Evolutionary conservation across 352 stramenopile species (phyloP).

Genomic region (Pythium vanterpoolii): DNA sequence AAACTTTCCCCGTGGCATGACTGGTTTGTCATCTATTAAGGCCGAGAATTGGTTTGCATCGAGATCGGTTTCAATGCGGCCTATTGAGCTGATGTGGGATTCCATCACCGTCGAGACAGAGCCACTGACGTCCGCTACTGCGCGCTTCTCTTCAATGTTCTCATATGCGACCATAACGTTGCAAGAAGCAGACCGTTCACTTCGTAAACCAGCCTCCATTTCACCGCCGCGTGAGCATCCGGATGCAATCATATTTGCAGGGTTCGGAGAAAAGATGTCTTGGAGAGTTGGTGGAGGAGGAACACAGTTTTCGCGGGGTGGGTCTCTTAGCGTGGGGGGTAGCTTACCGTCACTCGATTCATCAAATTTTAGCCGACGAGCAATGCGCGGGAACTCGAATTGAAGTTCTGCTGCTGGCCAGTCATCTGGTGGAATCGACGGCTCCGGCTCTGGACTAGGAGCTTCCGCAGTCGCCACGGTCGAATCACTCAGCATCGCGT

Average conservation of each 20-base stretch:
- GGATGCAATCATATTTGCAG: not conserved
- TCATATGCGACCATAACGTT: not conserved
- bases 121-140: not conserved
- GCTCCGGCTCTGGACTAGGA: slow-evolving; percentile 29
- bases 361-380: slow-evolving; percentile 51
- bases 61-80: not conserved
- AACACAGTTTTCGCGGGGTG: slow-evolving; percentile 27
- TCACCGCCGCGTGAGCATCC: no score
- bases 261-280: not conserved
- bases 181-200: no score
- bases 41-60: not conserved
- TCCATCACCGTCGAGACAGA: not conserved
- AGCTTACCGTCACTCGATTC: not conserved
- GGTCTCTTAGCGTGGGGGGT: not conserved
- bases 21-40: not conserved
- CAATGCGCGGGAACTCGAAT: slow-evolving; percentile 29
- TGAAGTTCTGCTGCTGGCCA: slow-evolving; percentile 7
- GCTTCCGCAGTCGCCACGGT: slow-evolving; percentile 19
- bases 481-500: slow-evolving; percentile 28
- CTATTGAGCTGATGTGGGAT: not conserved
- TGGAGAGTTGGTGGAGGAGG: slow-evolving; percentile 20
- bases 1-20: not conserved
- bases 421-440: not conserved
- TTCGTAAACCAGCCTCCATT: no score
- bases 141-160: not conserved